Conservation (phyloP, 345 rosid species). For the Reutealis trisperma region DNA sequence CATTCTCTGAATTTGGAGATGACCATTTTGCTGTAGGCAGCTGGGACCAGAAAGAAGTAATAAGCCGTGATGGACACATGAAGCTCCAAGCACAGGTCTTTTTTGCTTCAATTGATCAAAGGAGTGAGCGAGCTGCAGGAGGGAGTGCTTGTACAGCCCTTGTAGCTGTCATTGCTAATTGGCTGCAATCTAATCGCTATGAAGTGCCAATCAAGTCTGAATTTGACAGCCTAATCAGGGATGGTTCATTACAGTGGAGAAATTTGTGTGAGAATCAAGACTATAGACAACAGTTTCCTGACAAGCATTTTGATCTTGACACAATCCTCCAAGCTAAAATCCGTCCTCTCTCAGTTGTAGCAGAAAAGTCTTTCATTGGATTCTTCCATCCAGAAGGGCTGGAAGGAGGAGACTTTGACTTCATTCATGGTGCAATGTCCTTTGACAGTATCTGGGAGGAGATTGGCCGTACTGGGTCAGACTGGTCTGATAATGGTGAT, state of each 20-base stretch:
- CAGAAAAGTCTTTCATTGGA: conserved; percentile 58
- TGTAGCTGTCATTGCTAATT: conserved; percentile 62
- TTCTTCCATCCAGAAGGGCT: conserved; percentile 64
- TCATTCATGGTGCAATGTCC: conserved; percentile 66
- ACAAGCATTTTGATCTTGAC: conserved; percentile 74
- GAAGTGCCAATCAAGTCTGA: conserved; percentile 62
- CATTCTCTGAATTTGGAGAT: conserved; percentile 60
- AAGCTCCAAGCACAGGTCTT: conserved; percentile 59
- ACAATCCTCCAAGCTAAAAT: conserved; percentile 61
- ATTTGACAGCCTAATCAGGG: conserved; percentile 60
- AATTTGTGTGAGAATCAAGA: conserved; percentile 59
- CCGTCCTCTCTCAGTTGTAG: conserved; percentile 40
- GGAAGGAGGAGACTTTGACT: conserved; percentile 38
- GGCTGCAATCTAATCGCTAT: conserved; percentile 56
- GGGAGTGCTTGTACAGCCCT: conserved; percentile 77
- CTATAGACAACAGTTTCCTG: conserved; percentile 50
- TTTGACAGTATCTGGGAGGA: conserved; percentile 73
- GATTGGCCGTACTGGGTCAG: conserved; percentile 29
- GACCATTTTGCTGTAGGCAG: conserved; percentile 58
- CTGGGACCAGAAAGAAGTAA: conserved; percentile 63
- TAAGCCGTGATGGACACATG: conserved; percentile 59
- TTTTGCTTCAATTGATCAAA: conserved; percentile 70
- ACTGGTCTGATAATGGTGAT: conserved; percentile 12
- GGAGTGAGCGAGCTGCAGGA: conserved; percentile 71
- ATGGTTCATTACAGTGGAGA: conserved; percentile 71